phyloP scores from a whole-genome alignment of 2,329 filamentous ascomycete genomes.

The Epichloe uncinata region DNA sequence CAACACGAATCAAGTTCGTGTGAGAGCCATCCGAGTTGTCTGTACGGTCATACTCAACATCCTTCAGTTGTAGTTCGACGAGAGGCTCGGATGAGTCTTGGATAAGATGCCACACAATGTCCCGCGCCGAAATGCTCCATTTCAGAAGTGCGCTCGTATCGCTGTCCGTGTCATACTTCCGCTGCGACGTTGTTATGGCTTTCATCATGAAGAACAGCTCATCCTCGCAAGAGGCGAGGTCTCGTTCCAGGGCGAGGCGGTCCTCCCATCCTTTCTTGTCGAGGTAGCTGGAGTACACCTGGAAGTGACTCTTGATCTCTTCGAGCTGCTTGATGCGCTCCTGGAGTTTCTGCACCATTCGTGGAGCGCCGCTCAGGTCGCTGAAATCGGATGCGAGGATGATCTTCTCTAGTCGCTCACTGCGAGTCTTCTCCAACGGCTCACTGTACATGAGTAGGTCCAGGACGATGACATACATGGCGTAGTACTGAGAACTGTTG shows the following conservation, averaged over 20 bases:
- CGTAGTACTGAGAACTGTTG: slow-evolving; percentile 94
- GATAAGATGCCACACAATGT: slow-evolving; percentile 96
- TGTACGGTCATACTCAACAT: slow-evolving; percentile 85
- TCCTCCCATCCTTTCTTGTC: slow-evolving; percentile 89
- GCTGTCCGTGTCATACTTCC: slow-evolving; percentile 60
- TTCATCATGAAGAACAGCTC: slow-evolving; percentile 99
- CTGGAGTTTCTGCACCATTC: slow-evolving; percentile 84
- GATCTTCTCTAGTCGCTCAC: slow-evolving; percentile 90
- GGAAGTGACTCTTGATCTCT: slow-evolving; percentile 93
- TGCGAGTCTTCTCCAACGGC: slow-evolving; percentile 92
- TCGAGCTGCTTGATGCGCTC: slow-evolving; percentile 86
- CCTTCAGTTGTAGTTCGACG: slow-evolving; percentile 82
- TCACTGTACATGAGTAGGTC: slow-evolving; percentile 95
- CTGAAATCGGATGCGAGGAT: slow-evolving; percentile 98
- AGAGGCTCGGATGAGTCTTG: slow-evolving; percentile 76
- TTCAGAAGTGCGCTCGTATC: slow-evolving; percentile 69
- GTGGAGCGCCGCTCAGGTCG: slow-evolving; percentile 82
- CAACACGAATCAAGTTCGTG: slow-evolving; percentile 80
- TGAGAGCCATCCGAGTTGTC: slow-evolving; percentile 97
- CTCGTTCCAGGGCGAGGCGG: slow-evolving; percentile 73
- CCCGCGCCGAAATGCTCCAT: slow-evolving; percentile 87
- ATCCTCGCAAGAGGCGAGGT: slow-evolving; percentile 81
- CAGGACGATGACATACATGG: slow-evolving; percentile 94
- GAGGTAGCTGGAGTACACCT: slow-evolving; percentile 75
- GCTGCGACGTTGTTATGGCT: slow-evolving; percentile 90